Conservation (phyloP, 2,329 filamentous ascomycete genomes). For the Cytospora schulzeri region DNA sequence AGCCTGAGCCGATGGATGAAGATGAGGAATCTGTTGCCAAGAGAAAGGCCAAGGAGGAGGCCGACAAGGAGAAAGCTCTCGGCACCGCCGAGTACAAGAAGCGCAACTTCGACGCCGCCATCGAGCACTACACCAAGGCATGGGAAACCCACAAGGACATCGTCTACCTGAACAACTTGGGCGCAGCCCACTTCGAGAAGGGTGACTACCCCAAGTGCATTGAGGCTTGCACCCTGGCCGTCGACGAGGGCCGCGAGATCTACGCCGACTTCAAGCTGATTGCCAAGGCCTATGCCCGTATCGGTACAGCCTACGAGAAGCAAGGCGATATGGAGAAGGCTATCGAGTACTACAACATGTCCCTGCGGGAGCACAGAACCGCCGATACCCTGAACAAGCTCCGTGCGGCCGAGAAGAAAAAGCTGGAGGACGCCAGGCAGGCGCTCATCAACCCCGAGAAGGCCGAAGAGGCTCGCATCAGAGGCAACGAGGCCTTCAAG, state of each 20-base stretch:
- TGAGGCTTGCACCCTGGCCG: slow-evolving; percentile 81
- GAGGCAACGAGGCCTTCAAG: slow-evolving; percentile 97
- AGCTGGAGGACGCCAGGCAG: slow-evolving; percentile 72
- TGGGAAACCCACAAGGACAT: slow-evolving; percentile 97
- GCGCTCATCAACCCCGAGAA: slow-evolving; percentile 89
- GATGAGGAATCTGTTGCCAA: slow-evolving; percentile 84
- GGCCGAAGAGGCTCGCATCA: slow-evolving; percentile 92
- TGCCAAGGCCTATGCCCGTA: slow-evolving; percentile 95
- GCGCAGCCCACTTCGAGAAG: slow-evolving; percentile 94
- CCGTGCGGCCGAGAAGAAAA: slow-evolving; percentile 83
- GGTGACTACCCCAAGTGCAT: slow-evolving; percentile 89
- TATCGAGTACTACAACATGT: slow-evolving; percentile 88
- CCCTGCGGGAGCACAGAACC: slow-evolving; percentile 93
- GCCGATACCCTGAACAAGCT: slow-evolving; percentile 93
- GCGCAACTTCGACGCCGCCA: slow-evolving; percentile 91
- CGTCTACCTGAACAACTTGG: slow-evolving; percentile 95
- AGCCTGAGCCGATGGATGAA: slow-evolving; percentile 66
- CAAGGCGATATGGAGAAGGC: slow-evolving; percentile 77
- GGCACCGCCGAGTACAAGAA: slow-evolving; percentile 99
- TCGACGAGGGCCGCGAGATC: slow-evolving; percentile 85
- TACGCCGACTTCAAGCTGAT: slow-evolving; percentile 98
- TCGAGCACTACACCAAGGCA: slow-evolving; percentile 90
- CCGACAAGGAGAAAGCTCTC: slow-evolving; percentile 90
- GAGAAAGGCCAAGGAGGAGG: slow-evolving; percentile 88
- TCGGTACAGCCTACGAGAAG: slow-evolving; percentile 93